Conservation (phyloP, 257 asterid species). For the Rhazya stricta region DNA sequence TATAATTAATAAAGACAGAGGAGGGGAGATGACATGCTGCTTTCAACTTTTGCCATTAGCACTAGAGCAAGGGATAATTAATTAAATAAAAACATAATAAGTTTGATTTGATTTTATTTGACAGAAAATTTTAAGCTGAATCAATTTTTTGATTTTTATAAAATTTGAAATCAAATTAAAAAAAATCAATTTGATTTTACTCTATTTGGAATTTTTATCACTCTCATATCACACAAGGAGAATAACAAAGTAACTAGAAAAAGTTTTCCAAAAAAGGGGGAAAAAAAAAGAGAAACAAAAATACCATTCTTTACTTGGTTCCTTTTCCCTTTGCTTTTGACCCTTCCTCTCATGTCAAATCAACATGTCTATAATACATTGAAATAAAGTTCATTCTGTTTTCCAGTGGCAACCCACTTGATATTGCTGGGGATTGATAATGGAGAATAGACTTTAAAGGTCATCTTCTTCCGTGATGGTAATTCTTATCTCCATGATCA, state of each 20-base stretch:
- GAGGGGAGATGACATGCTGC: too few relatives aligned
- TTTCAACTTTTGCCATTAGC: too few relatives aligned
- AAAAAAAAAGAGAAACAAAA: not conserved
- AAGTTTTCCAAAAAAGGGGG: not conserved
- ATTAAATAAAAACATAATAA: too few relatives aligned
- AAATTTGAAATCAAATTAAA: too few relatives aligned
- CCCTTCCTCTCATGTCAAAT: not conserved
- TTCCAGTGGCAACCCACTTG: not conserved
- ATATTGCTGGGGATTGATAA: not conserved
- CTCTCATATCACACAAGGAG: not conserved
- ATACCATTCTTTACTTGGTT: not conserved
- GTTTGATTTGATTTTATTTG: too few relatives aligned
- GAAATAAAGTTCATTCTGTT: constrained; percentile 2
- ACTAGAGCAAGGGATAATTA: too few relatives aligned
- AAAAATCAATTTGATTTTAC: too few relatives aligned
- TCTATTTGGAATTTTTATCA: not conserved
- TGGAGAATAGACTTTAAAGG: not conserved
- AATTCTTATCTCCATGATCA: not conserved
- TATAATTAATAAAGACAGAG: too few relatives aligned
- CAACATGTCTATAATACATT: not conserved
- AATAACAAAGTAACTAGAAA: not conserved
- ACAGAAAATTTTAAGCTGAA: too few relatives aligned
- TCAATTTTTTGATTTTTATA: too few relatives aligned
- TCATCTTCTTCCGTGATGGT: not conserved
- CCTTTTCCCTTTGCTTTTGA: not conserved